Evolutionary conservation across 2,329 filamentous ascomycete genomes (phyloP).

Genomic region (Pseudogymnoascus sp.): DNA sequence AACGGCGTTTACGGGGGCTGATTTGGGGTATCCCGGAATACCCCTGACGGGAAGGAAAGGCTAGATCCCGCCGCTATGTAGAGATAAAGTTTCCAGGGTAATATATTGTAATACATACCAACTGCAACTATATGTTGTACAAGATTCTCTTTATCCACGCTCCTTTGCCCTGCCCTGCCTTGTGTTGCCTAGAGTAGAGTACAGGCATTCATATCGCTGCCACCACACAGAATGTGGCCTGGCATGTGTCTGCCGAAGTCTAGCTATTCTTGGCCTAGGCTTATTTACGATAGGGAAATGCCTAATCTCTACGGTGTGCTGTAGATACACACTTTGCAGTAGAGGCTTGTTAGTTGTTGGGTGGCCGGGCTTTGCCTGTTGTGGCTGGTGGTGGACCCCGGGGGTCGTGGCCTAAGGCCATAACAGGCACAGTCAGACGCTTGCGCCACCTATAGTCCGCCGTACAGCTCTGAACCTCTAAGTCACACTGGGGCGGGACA

Average conservation of each 20-base stretch:
- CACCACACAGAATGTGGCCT: not conserved
- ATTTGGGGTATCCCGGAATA: not conserved
- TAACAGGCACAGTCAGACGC: not conserved
- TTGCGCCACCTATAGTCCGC: not conserved
- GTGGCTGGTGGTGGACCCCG: slow-evolving; percentile 3
- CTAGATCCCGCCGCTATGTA: slow-evolving; percentile 10
- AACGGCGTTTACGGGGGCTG: not conserved
- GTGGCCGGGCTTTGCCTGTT: not conserved
- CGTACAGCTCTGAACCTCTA: slow-evolving; percentile 3
- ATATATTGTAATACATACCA: slow-evolving; percentile 3
- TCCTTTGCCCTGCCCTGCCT: not conserved
- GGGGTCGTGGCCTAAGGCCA: not conserved
- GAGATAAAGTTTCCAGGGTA: slow-evolving; percentile 6
- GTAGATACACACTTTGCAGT: not conserved
- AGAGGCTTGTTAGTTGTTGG: not conserved
- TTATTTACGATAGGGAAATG: not conserved
- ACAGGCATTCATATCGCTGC: not conserved
- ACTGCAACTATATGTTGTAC: not conserved
- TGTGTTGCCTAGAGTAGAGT: not conserved
- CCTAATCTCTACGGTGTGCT: not conserved
- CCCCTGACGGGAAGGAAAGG: not conserved
- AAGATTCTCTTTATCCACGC: not conserved
- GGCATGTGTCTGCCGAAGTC: not conserved
- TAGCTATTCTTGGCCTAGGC: not conserved
- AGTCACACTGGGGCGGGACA: not conserved